phyloP scores from a whole-genome alignment of 306 rosid genomes.

The Morella rubra region DNA sequence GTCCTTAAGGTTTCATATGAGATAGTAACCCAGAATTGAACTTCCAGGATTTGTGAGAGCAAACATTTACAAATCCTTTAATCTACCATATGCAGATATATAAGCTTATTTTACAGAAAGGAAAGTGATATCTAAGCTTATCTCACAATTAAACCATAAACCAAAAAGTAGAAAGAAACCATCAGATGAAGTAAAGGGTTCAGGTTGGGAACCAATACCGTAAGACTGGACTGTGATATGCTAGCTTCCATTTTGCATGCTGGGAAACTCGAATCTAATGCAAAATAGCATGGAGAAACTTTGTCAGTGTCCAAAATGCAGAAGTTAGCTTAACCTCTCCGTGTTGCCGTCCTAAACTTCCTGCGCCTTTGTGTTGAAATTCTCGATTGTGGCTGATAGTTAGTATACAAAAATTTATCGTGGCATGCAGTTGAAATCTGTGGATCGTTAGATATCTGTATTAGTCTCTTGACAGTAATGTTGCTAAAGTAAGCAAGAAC shows the following conservation, averaged over 20 bases:
- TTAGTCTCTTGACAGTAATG: slow-evolving; percentile 22
- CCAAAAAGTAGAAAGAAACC: neutral
- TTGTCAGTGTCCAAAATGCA: slow-evolving; percentile 15
- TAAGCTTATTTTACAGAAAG: neutral
- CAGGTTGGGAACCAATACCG: slow-evolving; percentile 38
- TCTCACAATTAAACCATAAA: neutral
- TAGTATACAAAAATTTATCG: neutral
- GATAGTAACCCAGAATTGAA: neutral
- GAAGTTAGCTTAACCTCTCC: slow-evolving; percentile 4
- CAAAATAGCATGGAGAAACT: slow-evolving; percentile 27
- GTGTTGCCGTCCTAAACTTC: neutral
- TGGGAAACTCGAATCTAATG: slow-evolving; percentile 20
- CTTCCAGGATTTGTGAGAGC: neutral
- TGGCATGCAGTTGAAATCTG: slow-evolving; percentile 16
- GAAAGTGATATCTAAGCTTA: neutral
- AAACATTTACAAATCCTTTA: slow-evolving; percentile 7
- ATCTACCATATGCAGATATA: slow-evolving; percentile 5
- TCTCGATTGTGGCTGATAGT: slow-evolving; percentile 3
- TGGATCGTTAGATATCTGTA: slow-evolving; percentile 18
- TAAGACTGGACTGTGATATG: slow-evolving; percentile 34
- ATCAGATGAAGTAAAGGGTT: slow-evolving; percentile 4
- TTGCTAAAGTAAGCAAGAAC: slow-evolving; percentile 31
- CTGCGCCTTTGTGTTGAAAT: neutral
- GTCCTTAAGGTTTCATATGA: neutral
- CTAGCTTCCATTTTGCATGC: slow-evolving; percentile 47